Base-by-base conservation (phyloP, 371 early-diverging fungal genomes). In the Agmasoma carcini region DNA sequence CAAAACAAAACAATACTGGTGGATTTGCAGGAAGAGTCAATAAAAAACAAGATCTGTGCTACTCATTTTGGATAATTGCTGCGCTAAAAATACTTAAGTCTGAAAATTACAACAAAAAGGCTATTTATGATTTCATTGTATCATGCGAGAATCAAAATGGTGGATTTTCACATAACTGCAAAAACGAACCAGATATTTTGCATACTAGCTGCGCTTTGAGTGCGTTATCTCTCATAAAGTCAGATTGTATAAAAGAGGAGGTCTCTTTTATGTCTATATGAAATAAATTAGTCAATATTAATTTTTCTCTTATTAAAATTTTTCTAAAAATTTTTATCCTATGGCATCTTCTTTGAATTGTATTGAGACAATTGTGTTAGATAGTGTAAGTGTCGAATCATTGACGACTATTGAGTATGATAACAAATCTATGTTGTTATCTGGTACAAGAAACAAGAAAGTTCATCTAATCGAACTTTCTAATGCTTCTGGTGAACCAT, bases 41-140 rank as follows among this genome's bases (percentile, higher is more conserved):
- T 71, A 93, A 93, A 74, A 76, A 88, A 23, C 89, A 86, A 68
- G 95, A 97, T 73, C 88, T 87, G 1, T 97, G 98, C 70, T 92
- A 94, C 70, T 91, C 95, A 15, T 97, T 90, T 89, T 97, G 95
- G 95, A 90, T 86, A 0, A 76, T 88, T 45, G 86, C 90, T 4
- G 78, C 88, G 7, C 75, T 93, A 1, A 72, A 82, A n/a, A 87
- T 89, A 19, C 55, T 94, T 34, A 83, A 79, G 3, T 78, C 82
- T 5, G 45, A 81, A 1, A 79, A 85, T 65, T 86, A 92, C 51
- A 81, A 90, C 59, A 70, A 77, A 23, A 78, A 82, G 1, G 80
- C 80, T 43, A 74, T 95, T 33, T 74, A 71, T 0, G 65, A 61
- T 5, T 97, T 91, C 72, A 88, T 92, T 43, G 70, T 87, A 14